These are phyloP conservation scores for Candida oleophila DNA, from an alignment of 805 yeast genomes.

Conservation along the genomic window DNA sequence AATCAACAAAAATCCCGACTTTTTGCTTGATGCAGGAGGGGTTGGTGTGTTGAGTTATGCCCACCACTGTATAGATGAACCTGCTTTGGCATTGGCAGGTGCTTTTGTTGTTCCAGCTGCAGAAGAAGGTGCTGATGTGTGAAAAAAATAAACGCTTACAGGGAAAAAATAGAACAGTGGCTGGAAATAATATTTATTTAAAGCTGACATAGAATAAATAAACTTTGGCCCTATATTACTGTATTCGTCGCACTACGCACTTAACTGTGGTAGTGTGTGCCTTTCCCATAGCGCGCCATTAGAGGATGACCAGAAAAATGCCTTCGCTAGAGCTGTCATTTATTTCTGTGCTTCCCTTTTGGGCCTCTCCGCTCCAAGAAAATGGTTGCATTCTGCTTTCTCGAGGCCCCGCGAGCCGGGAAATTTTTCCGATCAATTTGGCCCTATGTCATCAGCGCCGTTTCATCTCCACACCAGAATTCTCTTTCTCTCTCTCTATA, in stretches of 20 bases:
- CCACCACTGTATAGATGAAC: constrained; percentile 81
- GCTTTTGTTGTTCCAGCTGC: constrained; percentile 74
- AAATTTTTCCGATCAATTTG: neutral
- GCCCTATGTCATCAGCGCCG: neutral
- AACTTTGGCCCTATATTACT: no score
- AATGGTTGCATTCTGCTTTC: neutral
- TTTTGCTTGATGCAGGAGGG: constrained; percentile 92
- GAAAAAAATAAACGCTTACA: neutral
- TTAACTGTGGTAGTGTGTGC: no score
- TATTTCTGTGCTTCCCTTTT: neutral
- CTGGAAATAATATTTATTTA: no score
- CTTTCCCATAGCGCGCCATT: no score
- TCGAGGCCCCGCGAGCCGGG: neutral
- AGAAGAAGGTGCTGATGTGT: constrained; percentile 36
- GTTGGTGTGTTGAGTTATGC: constrained; percentile 90
- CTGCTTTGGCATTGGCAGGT: constrained; percentile 82
- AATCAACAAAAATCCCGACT: constrained; percentile 68
- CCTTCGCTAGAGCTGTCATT: neutral
- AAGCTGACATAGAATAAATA: neutral
- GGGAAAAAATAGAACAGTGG: neutral
- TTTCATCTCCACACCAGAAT: neutral
- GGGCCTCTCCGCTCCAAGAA: neutral
- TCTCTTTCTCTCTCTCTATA: neutral
- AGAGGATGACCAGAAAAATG: neutral
- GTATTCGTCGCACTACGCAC: no score